A percentile compares a stretch with the other conserved stretches of the same genome.
Conservation (phyloP, 2,329 filamentous ascomycete genomes). For the Zymoseptoria passerinii region DNA sequence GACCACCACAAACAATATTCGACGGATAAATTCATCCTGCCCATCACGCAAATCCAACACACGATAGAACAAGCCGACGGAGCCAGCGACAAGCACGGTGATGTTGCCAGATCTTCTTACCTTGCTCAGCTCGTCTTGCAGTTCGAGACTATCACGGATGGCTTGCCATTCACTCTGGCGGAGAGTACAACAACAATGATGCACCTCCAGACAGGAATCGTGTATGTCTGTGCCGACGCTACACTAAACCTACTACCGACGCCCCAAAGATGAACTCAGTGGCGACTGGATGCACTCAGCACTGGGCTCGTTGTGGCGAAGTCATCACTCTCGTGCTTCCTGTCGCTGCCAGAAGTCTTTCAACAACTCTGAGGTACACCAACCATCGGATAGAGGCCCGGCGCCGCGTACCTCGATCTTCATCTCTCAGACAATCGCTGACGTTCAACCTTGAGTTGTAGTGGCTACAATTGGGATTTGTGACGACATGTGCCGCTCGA, state of each 20-base stretch:
- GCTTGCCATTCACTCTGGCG: neutral
- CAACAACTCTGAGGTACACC: neutral
- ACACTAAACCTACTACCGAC: neutral
- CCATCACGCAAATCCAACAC: neutral
- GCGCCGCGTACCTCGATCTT: neutral
- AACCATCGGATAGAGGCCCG: too few relatives aligned
- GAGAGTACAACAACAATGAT: neutral
- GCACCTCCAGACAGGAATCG: neutral
- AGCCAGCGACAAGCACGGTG: neutral
- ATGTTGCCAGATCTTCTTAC: neutral
- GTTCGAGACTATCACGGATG: neutral
- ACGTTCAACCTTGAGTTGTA: neutral
- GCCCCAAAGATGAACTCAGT: neutral
- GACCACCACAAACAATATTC: neutral
- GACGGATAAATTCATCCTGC: neutral
- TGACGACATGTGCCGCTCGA: neutral
- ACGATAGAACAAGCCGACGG: neutral
- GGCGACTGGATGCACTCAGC: neutral
- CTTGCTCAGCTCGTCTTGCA: neutral
- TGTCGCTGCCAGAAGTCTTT: neutral
- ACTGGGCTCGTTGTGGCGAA: neutral
- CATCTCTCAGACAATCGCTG: neutral
- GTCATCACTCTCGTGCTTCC: neutral
- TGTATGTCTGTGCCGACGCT: neutral
- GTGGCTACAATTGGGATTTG: neutral